Base-by-base conservation (phyloP, 2,329 filamentous ascomycete genomes). In the Thelonectria rubi region DNA sequence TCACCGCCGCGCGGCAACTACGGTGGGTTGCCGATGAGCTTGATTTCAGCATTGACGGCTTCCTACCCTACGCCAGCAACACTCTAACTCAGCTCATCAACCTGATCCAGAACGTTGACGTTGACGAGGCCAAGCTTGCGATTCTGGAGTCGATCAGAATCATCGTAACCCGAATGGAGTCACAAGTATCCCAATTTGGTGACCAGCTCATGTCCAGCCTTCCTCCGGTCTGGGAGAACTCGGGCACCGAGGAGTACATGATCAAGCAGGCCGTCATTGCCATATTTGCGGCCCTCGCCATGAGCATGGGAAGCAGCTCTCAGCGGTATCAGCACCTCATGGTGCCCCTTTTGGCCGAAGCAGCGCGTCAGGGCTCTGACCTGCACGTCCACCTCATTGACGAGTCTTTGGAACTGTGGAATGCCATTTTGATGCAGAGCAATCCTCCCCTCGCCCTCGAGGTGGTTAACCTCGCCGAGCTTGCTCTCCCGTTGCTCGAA, bases 211-310 rank as follows among this genome's bases (percentile, higher is more conserved):
- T 99, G 76, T 82, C 86, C 1, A 85, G 93, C 12, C 82, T 98
- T 7, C 94, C 94, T 0, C 83, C 84, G 4, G 82, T 98, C 0
- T 99, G 95, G 95, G 89, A 92, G 62, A 87, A 89, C 53, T 93
- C 92, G 3, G 92, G 90, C 1, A 78, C 81, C 2, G 91, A 97
- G 62, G 92, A 95, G 72, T 92, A 93, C 77, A 87, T 98, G 76
- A 91, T 97, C 82, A 98, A 98, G 77, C 94, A 97, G 77, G 89
- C 93, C 1, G 93, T 98, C 54, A 85, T 98, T 59, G 92, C 91
- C 2, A 90, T 98, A 40, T 87, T 98, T 53, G 85, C 92, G 2
- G 90, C 93, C 2, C 82, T 99, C 14, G 91, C 97, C n/a, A 88
- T 88, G 73, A 91, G 94, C 2, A 91, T 98, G 86, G 92, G 91